These are phyloP conservation scores for Aspergillus sp. DNA, from an alignment of 2,329 filamentous ascomycete species.

Conservation along the genomic window DNA sequence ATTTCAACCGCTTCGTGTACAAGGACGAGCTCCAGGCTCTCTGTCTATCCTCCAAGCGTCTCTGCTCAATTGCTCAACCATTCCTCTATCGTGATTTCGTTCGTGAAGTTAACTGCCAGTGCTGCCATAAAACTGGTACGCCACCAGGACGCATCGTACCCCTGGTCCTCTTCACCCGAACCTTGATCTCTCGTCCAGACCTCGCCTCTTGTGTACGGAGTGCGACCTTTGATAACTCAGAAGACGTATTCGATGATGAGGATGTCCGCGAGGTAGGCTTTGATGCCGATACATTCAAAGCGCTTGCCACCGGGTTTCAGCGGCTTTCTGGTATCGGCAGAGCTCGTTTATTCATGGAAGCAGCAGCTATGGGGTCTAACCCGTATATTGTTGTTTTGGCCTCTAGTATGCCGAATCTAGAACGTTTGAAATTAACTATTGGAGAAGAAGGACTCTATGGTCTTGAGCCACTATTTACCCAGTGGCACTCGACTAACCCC, in stretches of 20 bases:
- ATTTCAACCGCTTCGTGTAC: neutral
- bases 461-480: neutral
- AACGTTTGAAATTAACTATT: neutral
- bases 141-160: neutral
- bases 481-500: neutral
- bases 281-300: neutral
- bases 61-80: conserved; percentile 3
- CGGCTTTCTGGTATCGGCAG: neutral
- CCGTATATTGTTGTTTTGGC: neutral
- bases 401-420: neutral
- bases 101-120: neutral
- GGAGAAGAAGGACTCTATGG: neutral
- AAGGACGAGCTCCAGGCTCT: neutral
- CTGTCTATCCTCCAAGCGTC: conserved; percentile 2
- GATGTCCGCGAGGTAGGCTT: neutral
- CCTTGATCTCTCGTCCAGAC: conserved; percentile 7
- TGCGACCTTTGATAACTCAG: neutral
- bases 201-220: neutral
- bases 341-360: neutral
- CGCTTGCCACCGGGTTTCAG: neutral
- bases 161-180: conserved; percentile 5
- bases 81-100: neutral
- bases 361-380: neutral
- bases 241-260: neutral
- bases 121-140: neutral